A percentile compares a stretch with the other conserved stretches of the same genome.
Conservation (phyloP, 192 early-diverging fungal genomes). For the Chytriomyces confervae region DNA sequence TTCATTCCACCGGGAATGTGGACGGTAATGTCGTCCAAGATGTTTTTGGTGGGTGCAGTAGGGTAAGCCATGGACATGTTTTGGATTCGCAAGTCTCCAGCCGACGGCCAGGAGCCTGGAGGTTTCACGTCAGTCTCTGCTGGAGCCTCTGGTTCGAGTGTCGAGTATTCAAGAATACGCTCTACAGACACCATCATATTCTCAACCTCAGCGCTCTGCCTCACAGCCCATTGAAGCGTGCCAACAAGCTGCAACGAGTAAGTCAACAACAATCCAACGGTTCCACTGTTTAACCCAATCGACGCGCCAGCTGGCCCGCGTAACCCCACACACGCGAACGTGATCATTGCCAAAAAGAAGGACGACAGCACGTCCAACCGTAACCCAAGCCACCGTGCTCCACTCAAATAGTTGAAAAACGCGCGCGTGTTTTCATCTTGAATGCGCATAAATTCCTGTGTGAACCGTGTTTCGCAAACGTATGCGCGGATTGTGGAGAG, state of each 20-base stretch:
- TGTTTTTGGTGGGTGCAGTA: constrained; percentile 24
- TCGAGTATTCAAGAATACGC: constrained; percentile 68
- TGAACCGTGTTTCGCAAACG: constrained; percentile 61
- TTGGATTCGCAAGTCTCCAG: constrained; percentile 61
- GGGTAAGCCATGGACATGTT: constrained; percentile 61
- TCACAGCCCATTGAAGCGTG: constrained; percentile 52
- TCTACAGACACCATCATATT: constrained; percentile 69
- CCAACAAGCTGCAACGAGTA: constrained; percentile 65
- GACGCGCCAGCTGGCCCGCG: constrained; percentile 33
- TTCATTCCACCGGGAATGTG: constrained; percentile 67
- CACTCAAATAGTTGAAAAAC: constrained; percentile 53
- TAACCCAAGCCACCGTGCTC: constrained; percentile 60
- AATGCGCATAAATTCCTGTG: constrained; percentile 52
- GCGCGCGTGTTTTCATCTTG: constrained; percentile 67
- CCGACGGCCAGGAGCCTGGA: constrained; percentile 59
- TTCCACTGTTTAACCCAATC: constrained; percentile 51
- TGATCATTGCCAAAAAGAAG: constrained; percentile 53
- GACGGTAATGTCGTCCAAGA: constrained; percentile 63
- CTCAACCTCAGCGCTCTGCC: constrained; percentile 58
- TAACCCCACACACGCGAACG: constrained; percentile 55
- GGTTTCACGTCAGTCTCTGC: constrained; percentile 21
- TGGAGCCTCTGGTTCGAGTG: constrained; percentile 44
- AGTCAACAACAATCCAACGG: constrained; percentile 56
- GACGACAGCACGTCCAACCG: constrained; percentile 59
- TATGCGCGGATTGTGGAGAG: constrained; percentile 73